Base-by-base conservation (phyloP, 139 green algal genomes). In the Chlamydomonas applanata region DNA sequence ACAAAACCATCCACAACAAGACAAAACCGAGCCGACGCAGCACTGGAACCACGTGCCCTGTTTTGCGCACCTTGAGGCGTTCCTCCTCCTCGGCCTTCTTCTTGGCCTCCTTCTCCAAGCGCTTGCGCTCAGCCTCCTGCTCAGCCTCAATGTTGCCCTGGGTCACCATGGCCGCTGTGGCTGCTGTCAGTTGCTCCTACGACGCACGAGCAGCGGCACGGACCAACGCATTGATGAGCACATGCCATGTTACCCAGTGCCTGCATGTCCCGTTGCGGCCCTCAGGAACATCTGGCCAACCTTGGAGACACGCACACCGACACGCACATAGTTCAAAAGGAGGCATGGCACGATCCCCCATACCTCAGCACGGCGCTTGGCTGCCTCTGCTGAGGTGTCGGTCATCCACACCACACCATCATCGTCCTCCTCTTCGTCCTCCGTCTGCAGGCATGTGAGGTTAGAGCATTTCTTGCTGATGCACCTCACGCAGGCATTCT, bases 351-450 rank as follows among this genome's bases (percentile, higher is more conserved):
- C n/a, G n/a, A n/a, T n/a, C n/a, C n/a, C 7, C 40, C 40, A 11
- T 16, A 72, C 66, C 68, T 89, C 73, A 11, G 93, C 94, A 33
- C 95, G 89, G 3, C 76, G 67, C 63, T 79, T 85, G 44, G 75
- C 80, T 14, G 80, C 80, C 46, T 87, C 92, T 25, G 84, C 87
- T 16, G 86, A 94, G 0, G 94, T 98, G 91, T 98, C 95, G 0
- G 95, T 97, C 85, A 92, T 86, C 94, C 95, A 98, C 62, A 94
- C 93, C 24, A 97, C 91, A 4, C 83, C 85, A 36, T 86, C 79
- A 27, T 88, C 84, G 34, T 76, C 82, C 19, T 87, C 81, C 11
- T 81, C 76, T n/a, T 84, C 80, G 7, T 60, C 34, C 32, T 77
- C 70, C 2, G 78, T 79, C 44, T 76, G 40, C 56, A 22, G 40